Evolutionary conservation across 495 filamentous ascomycete genomes (phyloP).

Genomic region (Lasiosphaeris hirsuta): DNA sequence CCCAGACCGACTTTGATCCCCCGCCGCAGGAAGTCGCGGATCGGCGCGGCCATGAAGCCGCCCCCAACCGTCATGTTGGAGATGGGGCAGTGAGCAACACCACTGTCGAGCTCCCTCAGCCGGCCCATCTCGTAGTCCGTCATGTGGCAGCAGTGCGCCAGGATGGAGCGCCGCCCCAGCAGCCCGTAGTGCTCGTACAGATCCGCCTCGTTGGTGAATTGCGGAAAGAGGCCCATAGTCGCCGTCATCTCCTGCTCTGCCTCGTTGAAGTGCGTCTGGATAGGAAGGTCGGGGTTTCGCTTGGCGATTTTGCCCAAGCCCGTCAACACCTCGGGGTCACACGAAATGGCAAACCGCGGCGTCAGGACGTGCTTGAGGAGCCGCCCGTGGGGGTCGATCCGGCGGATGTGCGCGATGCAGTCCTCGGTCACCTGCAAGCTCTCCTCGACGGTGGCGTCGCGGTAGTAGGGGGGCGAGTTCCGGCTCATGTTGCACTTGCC

Average conservation of each 20-base stretch:
- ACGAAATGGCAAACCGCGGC: slow-evolving; percentile 62
- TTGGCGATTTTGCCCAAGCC: slow-evolving; percentile 51
- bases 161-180: slow-evolving; percentile 53
- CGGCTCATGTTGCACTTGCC: slow-evolving; percentile 67
- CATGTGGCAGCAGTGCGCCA: slow-evolving; percentile 63
- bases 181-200: slow-evolving; percentile 54
- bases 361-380: slow-evolving; percentile 59
- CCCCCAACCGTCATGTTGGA: slow-evolving; percentile 61
- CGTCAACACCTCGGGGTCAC: slow-evolving; percentile 48
- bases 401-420: slow-evolving; percentile 48
- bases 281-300: slow-evolving; percentile 50
- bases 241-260: slow-evolving; percentile 52
- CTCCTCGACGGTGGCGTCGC: slow-evolving; percentile 45
- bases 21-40: slow-evolving; percentile 52
- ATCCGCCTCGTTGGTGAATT: slow-evolving; percentile 51
- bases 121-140: slow-evolving; percentile 50
- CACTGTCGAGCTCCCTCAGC: slow-evolving; percentile 48
- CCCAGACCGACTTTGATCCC: slow-evolving; percentile 65
- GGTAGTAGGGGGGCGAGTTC: slow-evolving; percentile 57
- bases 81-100: slow-evolving; percentile 62
- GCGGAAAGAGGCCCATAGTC: slow-evolving; percentile 51
- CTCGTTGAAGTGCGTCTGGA: slow-evolving; percentile 67
- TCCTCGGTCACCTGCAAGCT: slow-evolving; percentile 52
- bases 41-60: slow-evolving; percentile 58
- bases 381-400: slow-evolving; percentile 36